Evolutionary conservation across 2,329 filamentous ascomycete species (phyloP).

Genomic region (Aureobasidium sp.): DNA sequence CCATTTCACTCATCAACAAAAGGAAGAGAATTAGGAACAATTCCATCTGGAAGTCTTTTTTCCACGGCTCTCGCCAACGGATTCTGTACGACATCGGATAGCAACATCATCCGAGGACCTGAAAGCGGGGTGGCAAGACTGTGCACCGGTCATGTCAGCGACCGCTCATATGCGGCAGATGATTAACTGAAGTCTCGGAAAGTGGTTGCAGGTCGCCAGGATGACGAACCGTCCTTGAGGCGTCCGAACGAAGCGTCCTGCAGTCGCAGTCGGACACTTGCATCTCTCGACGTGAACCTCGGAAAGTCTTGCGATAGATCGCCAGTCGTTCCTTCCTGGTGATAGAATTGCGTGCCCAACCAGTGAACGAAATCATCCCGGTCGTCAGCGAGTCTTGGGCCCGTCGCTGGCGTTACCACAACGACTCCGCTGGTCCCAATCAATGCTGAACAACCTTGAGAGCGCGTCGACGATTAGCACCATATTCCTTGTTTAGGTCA

Average conservation of each 20-base stretch:
- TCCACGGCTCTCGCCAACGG: not conserved
- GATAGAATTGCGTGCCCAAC: not conserved
- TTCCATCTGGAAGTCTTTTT: too few species aligned
- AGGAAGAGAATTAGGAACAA: not conserved
- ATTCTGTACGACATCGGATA: not conserved
- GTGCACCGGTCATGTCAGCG: conserved; percentile 6
- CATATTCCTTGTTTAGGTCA: not conserved
- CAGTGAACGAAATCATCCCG: not conserved
- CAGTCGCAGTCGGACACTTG: not conserved
- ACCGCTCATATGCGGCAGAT: not conserved
- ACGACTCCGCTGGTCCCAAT: conserved; percentile 8
- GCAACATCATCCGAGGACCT: not conserved
- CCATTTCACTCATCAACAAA: not conserved
- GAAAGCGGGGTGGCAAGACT: conserved; percentile 5
- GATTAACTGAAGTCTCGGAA: not conserved
- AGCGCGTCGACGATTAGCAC: not conserved
- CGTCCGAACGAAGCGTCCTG: conserved; percentile 4
- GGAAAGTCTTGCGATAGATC: conserved; percentile 3
- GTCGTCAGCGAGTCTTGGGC: not conserved
- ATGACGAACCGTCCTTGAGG: not conserved
- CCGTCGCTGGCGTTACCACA: not conserved
- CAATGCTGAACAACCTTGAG: not conserved
- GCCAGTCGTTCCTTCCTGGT: not conserved
- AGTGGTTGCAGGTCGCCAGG: not conserved
- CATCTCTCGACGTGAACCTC: not conserved